phyloP scores from a whole-genome alignment of 2,329 filamentous ascomycete genomes.

The Tolypocladium tropicale region DNA sequence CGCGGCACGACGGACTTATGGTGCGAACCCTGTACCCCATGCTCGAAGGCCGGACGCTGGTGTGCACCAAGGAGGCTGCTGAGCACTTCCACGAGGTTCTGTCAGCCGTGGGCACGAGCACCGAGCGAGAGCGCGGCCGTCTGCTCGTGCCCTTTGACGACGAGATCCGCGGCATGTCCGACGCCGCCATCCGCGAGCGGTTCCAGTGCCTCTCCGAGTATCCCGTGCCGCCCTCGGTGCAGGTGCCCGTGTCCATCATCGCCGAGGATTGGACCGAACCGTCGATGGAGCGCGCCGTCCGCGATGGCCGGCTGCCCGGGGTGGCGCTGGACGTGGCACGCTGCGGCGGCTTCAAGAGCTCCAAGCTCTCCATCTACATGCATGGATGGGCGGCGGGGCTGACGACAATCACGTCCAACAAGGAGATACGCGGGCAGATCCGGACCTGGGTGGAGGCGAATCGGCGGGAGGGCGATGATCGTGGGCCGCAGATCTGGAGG shows the following conservation, averaged over 20 bases:
- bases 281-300: slow-evolving; percentile 14
- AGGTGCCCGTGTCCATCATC: slow-evolving; percentile 23
- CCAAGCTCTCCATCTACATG: slow-evolving; percentile 28
- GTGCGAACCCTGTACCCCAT: slow-evolving; percentile 24
- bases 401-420: slow-evolving; percentile 28
- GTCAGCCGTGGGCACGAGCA: slow-evolving; percentile 24
- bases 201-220: slow-evolving; percentile 23
- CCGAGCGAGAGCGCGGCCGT: slow-evolving; percentile 23
- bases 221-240: slow-evolving; percentile 18
- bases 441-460: slow-evolving; percentile 22
- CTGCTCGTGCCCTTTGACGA: slow-evolving; percentile 20
- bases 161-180: slow-evolving; percentile 2
- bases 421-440: slow-evolving; percentile 26
- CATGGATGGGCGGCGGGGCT: slow-evolving; percentile 25
- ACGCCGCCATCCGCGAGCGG: slow-evolving; percentile 10
- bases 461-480: slow-evolving; percentile 16
- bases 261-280: slow-evolving; percentile 15
- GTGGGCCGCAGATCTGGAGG: slow-evolving; percentile 21
- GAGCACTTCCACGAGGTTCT: slow-evolving; percentile 27
- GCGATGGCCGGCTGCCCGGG: slow-evolving; percentile 16
- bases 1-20: slow-evolving; percentile 19
- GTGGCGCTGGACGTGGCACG: slow-evolving; percentile 23
- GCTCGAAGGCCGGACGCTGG: slow-evolving; percentile 18
- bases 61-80: slow-evolving; percentile 28
- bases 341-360: slow-evolving; percentile 21